A percentile compares a stretch with the other conserved stretches of the same genome.
These are phyloP conservation scores for Podila verticillata DNA, from an alignment of 192 early-diverging fungal genomes.

Conservation along the genomic window DNA sequence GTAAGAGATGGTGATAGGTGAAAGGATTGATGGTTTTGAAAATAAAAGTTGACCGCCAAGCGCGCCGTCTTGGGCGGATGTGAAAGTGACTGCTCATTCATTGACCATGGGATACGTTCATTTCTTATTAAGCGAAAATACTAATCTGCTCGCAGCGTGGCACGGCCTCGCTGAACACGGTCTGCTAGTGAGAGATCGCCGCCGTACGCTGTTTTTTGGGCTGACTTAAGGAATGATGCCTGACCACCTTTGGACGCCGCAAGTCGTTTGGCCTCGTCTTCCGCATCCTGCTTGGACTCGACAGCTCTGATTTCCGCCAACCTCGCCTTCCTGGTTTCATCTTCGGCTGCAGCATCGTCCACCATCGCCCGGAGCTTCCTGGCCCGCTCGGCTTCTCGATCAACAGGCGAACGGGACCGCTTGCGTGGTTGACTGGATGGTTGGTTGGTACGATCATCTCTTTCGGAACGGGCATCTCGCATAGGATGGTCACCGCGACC, in stretches of 20 bases:
- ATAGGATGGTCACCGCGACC: background rate
- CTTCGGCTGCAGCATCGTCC: conserved; percentile 50
- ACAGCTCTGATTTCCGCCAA: conserved; percentile 39
- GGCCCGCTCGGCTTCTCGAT: conserved; percentile 16
- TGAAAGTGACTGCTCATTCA: too few species aligned
- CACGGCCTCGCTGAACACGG: conserved; percentile 37
- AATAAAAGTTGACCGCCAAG: background rate
- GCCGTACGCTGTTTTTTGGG: conserved; percentile 23
- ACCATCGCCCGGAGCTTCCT: conserved; percentile 53
- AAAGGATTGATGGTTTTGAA: background rate
- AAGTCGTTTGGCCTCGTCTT: conserved; percentile 38
- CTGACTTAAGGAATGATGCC: conserved; percentile 34
- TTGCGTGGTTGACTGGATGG: background rate
- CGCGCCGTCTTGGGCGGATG: too few species aligned
- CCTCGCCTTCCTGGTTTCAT: conserved; percentile 31
- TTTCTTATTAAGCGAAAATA: background rate
- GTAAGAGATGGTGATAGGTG: background rate
- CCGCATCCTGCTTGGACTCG: conserved; percentile 39
- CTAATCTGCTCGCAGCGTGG: conserved; percentile 14
- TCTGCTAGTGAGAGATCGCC: conserved; percentile 39
- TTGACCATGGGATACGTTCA: background rate
- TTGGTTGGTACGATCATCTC: background rate
- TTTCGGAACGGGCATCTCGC: background rate
- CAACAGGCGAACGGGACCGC: conserved; percentile 19
- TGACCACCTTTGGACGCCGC: conserved; percentile 12